Evolutionary conservation across 2,329 filamentous ascomycete genomes (phyloP).

Genomic region (Penicillium nordicum): DNA sequence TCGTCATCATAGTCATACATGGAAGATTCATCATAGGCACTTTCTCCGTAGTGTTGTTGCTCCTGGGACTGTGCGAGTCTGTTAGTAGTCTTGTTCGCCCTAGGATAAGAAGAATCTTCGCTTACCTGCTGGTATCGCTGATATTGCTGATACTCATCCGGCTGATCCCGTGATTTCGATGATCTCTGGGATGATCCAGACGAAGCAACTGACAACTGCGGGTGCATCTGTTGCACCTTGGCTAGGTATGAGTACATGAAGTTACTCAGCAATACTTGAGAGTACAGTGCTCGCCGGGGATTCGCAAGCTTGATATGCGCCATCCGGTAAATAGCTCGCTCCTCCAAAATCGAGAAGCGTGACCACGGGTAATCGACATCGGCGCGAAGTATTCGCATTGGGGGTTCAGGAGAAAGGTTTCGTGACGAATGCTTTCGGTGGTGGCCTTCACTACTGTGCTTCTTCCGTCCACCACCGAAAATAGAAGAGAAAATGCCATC

Average conservation of each 20-base stretch:
- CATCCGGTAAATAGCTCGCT: conserved; percentile 96
- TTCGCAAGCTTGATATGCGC: conserved; percentile 99
- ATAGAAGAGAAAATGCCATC: conserved; percentile 91
- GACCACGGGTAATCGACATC: conserved; percentile 97
- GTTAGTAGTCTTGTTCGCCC: conserved; percentile 6
- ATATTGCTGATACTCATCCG: conserved; percentile 45
- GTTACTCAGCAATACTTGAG: conserved; percentile 93
- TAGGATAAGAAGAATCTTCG: background rate
- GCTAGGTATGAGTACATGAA: conserved; percentile 99
- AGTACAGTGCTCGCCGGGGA: conserved; percentile 83
- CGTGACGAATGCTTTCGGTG: conserved; percentile 72
- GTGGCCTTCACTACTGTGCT: conserved; percentile 68
- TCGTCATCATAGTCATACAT: conserved; percentile 52
- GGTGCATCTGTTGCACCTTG: conserved; percentile 98
- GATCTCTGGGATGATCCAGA: conserved; percentile 70
- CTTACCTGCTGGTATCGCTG: conserved; percentile 48
- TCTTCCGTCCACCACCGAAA: conserved; percentile 88
- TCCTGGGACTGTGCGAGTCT: conserved; percentile 17
- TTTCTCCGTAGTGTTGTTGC: conserved; percentile 39
- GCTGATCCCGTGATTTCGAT: conserved; percentile 38
- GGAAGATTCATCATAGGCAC: conserved; percentile 49
- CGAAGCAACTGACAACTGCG: conserved; percentile 85
- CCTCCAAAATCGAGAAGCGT: conserved; percentile 88
- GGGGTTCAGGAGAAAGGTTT: conserved; percentile 76
- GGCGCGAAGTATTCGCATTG: conserved; percentile 68